phyloP scores from a whole-genome alignment of 2,329 filamentous ascomycete genomes.

The Neonectria hederae region DNA sequence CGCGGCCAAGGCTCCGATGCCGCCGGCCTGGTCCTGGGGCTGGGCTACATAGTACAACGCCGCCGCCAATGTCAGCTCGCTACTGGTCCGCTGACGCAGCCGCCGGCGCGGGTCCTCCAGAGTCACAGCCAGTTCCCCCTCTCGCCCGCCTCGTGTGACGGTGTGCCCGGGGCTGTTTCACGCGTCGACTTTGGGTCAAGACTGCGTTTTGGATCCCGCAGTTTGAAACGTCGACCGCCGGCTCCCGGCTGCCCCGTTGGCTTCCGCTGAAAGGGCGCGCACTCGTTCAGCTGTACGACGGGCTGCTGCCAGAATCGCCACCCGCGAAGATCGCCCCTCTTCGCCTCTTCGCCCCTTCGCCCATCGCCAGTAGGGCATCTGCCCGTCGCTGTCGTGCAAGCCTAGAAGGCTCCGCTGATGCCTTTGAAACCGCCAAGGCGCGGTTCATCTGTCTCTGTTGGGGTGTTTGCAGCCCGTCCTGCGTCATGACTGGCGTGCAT shows the following conservation, averaged over 20 bases:
- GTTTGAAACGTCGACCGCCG: slow-evolving; percentile 23
- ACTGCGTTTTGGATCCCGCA: slow-evolving; percentile 20
- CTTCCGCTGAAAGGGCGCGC: background rate
- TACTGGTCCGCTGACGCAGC: slow-evolving; percentile 9
- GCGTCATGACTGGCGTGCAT: slow-evolving; percentile 12
- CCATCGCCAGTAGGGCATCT: background rate
- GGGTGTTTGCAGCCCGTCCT: slow-evolving; percentile 10
- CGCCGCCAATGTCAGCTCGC: background rate
- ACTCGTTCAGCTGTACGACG: background rate
- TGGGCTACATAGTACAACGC: background rate
- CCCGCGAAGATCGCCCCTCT: background rate
- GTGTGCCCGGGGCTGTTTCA: slow-evolving; percentile 11
- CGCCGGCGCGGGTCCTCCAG: slow-evolving; percentile 14
- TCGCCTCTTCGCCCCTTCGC: background rate
- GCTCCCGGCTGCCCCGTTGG: background rate
- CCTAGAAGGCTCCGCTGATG: background rate
- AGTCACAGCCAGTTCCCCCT: background rate
- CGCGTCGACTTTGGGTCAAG: slow-evolving; percentile 12
- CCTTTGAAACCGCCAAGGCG: slow-evolving; percentile 13
- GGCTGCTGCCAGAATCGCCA: background rate
- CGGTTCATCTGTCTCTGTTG: slow-evolving; percentile 1
- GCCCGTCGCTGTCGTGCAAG: background rate
- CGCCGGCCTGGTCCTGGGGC: slow-evolving; percentile 7
- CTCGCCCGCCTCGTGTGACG: slow-evolving; percentile 15
- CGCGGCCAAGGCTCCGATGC: slow-evolving; percentile 4